Evolutionary conservation across 2,329 filamentous ascomycete genomes (phyloP).

Genomic region (Stagonosporopsis rhizophila): DNA sequence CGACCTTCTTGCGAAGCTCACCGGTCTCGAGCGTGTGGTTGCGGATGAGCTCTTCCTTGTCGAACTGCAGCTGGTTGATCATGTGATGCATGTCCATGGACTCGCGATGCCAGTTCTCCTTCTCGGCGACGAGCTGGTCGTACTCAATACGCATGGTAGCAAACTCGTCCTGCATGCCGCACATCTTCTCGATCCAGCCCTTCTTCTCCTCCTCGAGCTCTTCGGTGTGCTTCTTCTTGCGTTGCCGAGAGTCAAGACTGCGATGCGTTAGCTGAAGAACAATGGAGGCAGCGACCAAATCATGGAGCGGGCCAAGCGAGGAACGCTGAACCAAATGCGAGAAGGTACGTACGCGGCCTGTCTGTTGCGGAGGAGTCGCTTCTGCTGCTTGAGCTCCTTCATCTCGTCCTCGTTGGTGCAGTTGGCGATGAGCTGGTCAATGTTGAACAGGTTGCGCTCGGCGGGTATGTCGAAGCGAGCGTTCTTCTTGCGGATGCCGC

Average conservation of each 20-base stretch:
- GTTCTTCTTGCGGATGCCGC: constrained; percentile 98
- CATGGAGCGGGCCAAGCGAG: constrained; percentile 37
- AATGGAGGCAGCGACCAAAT: constrained; percentile 42
- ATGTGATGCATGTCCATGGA: constrained; percentile 77
- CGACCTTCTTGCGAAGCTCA: constrained; percentile 91
- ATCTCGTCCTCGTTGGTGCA: constrained; percentile 91
- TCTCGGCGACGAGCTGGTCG: constrained; percentile 54
- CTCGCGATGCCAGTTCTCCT: constrained; percentile 74
- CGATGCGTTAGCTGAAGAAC: constrained; percentile 48
- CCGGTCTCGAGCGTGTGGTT: constrained; percentile 88
- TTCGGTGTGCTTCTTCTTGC: constrained; percentile 98
- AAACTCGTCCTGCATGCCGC: constrained; percentile 79
- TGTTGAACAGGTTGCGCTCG: constrained; percentile 91
- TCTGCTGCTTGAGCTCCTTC: constrained; percentile 98
- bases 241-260: constrained; percentile 92
- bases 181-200: constrained; percentile 78
- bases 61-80: constrained; percentile 77
- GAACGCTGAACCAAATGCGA: constrained; percentile 54
- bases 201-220: constrained; percentile 97
- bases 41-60: constrained; percentile 92
- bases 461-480: constrained; percentile 95
- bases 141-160: constrained; percentile 70
- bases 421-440: constrained; percentile 88
- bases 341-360: constrained; percentile 80
- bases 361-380: constrained; percentile 90